phyloP scores from a whole-genome alignment of 129 eudicot species.

The Artemisia tridentata region DNA sequence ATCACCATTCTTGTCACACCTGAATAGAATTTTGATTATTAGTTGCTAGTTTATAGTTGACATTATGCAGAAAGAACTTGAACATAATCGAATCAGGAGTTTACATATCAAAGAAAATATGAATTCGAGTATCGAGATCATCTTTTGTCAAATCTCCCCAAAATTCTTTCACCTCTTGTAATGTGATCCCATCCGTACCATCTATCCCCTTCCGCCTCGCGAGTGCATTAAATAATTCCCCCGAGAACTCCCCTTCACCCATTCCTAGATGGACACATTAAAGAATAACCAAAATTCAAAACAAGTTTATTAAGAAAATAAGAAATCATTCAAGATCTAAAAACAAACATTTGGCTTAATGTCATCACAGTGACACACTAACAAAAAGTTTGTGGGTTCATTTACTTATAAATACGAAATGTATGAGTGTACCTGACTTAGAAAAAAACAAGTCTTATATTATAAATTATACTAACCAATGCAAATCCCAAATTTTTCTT shows the following conservation, averaged over 20 bases:
- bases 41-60: background rate
- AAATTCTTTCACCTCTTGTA: slow-evolving; percentile 47
- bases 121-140: slow-evolving; percentile 73
- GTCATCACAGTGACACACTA: no score
- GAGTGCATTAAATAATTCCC: slow-evolving; percentile 73
- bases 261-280: slow-evolving; percentile 54
- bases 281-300: background rate
- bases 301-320: background rate
- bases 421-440: no score
- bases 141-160: slow-evolving; percentile 80
- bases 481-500: slow-evolving; percentile 83
- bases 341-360: background rate
- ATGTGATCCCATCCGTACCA: slow-evolving; percentile 55
- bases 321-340: slow-evolving; percentile 9
- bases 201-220: slow-evolving; percentile 58
- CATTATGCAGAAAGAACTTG: background rate
- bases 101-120: slow-evolving; percentile 95
- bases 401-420: no score
- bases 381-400: no score
- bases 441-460: no score
- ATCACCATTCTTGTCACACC: slow-evolving; percentile 99
- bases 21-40: slow-evolving; percentile 32
- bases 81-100: slow-evolving; percentile 3
- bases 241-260: slow-evolving; percentile 80
- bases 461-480: slow-evolving; percentile 47